Percentiles rank a stretch among this genome's conserved stretches.
phyloP scores from a whole-genome alignment of 345 rosid genomes.

The Boechera divaricarpa region DNA sequence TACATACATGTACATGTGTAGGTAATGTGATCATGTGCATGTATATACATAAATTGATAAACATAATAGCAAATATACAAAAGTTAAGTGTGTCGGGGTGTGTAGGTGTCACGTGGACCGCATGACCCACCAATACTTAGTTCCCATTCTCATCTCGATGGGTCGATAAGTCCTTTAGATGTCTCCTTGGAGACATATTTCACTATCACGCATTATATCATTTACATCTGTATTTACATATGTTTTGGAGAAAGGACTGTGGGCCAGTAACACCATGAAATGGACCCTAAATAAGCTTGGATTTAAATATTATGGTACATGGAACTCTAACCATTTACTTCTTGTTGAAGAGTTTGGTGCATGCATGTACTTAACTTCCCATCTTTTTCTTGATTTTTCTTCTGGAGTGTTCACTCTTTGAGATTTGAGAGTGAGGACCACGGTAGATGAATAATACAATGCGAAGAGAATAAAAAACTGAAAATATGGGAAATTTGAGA shows the following conservation, averaged over 20 bases:
- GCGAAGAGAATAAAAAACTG: not conserved
- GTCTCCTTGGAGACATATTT: constrained; percentile 37
- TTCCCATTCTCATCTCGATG: constrained; percentile 41
- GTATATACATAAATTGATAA: constrained; percentile 38
- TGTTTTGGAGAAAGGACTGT: constrained; percentile 29
- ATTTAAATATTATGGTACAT: constrained; percentile 27
- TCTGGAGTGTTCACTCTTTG: constrained; percentile 20
- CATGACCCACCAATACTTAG: constrained; percentile 47
- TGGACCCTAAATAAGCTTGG: constrained; percentile 32
- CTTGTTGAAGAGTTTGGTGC: constrained; percentile 35
- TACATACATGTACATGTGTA: constrained; percentile 11
- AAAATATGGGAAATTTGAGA: not conserved
- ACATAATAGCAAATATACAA: constrained; percentile 42
- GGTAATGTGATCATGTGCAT: constrained; percentile 37
- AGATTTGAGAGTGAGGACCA: constrained; percentile 29
- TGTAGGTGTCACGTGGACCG: constrained; percentile 45
- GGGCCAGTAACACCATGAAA: constrained; percentile 38
- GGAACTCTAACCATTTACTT: constrained; percentile 37
- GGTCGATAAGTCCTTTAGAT: constrained; percentile 36
- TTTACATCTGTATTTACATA: not conserved
- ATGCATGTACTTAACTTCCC: constrained; percentile 31
- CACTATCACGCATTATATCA: constrained; percentile 27
- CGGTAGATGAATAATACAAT: constrained; percentile 1
- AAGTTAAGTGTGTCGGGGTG: constrained; percentile 41
- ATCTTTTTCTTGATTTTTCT: constrained; percentile 35